These are phyloP conservation scores for Diaporthe caulivora DNA, from an alignment of 2,329 filamentous ascomycete genomes.

Conservation along the genomic window DNA sequence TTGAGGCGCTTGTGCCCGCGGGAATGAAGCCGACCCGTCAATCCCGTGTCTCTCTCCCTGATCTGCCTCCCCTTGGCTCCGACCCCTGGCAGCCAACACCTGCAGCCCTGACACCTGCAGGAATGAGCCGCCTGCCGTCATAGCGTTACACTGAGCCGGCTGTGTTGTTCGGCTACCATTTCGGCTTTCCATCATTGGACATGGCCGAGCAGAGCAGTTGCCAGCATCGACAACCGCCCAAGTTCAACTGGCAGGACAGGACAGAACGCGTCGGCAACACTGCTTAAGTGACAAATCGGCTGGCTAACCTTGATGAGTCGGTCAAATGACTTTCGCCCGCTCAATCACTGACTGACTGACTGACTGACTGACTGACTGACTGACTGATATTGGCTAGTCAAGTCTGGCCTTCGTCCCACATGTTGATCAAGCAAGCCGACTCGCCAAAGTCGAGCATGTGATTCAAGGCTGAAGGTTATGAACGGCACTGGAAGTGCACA, in stretches of 20 bases:
- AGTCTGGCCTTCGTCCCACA: not conserved
- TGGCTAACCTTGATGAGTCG: no score
- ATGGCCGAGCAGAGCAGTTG: not conserved
- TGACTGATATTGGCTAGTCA: not conserved
- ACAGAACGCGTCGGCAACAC: not conserved
- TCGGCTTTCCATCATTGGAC: not conserved
- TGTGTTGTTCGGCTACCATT: not conserved
- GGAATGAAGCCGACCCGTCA: conserved; percentile 25
- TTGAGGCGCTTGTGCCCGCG: not conserved
- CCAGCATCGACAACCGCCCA: not conserved
- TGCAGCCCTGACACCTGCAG: conserved; percentile 30
- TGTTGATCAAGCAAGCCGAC: not conserved
- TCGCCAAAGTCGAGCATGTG: not conserved
- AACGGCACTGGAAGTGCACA: not conserved
- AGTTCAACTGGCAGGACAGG: not conserved
- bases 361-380: not conserved
- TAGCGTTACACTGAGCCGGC: conserved; percentile 14
- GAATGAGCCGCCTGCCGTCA: conserved; percentile 30
- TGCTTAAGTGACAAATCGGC: not conserved
- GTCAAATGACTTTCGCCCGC: not conserved
- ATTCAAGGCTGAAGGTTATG: not conserved
- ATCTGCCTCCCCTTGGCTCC: not conserved
- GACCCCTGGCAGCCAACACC: conserved; percentile 16
- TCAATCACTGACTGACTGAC: not conserved
- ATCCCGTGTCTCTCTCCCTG: conserved; percentile 24